Evolutionary conservation across 106 monocot genomes (phyloP), one percentile per base, ranked within the genome.

Genomic region (Chionographis japonica): DNA sequence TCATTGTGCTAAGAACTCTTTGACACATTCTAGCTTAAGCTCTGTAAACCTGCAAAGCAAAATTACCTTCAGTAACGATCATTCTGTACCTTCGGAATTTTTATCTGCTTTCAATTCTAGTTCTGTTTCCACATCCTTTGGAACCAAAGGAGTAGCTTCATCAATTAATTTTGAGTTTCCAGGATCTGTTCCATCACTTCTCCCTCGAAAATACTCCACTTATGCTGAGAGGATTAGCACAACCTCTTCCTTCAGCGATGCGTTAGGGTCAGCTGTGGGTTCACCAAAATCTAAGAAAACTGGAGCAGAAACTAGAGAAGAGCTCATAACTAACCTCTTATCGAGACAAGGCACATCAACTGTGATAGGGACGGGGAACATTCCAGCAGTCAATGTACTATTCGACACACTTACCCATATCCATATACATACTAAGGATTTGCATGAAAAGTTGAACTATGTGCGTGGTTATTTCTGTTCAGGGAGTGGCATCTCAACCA

Each of bases 231-330:
- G 90, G 67, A 72, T 86, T 61, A 83, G 78, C 71, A 72, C 74
- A 52, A 58, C 63, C 14, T 75, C 88, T 62, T 68, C 84, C 63
- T 84, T 86, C 38, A 81, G 43, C 68, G 89, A 89, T 36, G 85
- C 78, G 67, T 68, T 82, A 58, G 75, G 58, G 52, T 73, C 80
- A 60, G 85, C 77, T 61, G 12, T 68, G 36, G 56, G 77, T 65
- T 89, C 92, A 54, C 92, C 95, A 20, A 95, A 92, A 80, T 70
- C 74, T 58, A 95, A 95, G 82, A 91, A 91, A 80, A 86, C 80
- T 8, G 89, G 89, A 50, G 75, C 63, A 11, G 89, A 89, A 84
- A 86, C 88, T n/a, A 81, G 85, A 67, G 95, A 91, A 72, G 91
- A 86, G 12, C 62, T 95, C 51, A 60, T 77, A 40, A 77, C 50